Evolutionary conservation across 1,284 basidiomycete species (phyloP).

Genomic region (Puccinia triticina): DNA sequence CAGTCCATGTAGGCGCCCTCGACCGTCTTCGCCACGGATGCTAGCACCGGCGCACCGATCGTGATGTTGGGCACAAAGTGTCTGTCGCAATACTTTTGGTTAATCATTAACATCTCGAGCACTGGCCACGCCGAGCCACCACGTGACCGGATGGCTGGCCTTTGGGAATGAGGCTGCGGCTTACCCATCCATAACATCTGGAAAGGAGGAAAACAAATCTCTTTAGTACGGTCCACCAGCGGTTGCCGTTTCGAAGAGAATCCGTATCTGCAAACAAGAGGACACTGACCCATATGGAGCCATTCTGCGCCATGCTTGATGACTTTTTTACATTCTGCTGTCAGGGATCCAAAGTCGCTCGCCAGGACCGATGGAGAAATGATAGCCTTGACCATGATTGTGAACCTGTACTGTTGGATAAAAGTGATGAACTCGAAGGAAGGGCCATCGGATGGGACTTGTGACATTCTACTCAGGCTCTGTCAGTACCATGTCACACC

Average conservation of each 20-base stretch:
- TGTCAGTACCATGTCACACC: background rate
- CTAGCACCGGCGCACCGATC: slow-evolving; percentile 87
- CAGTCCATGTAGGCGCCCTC: slow-evolving; percentile 99
- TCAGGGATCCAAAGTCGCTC: slow-evolving; percentile 90
- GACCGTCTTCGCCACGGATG: slow-evolving; percentile 82
- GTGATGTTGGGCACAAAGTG: slow-evolving; percentile 99
- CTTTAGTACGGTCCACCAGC: background rate
- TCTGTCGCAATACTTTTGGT: slow-evolving; percentile 62
- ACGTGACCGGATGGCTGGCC: background rate
- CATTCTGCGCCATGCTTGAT: slow-evolving; percentile 88
- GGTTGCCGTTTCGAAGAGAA: background rate
- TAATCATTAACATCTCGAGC: slow-evolving; percentile 2
- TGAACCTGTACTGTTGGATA: background rate
- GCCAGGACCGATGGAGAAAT: slow-evolving; percentile 58
- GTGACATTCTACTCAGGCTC: background rate
- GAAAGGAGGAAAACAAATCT: background rate
- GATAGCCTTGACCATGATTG: slow-evolving; percentile 47
- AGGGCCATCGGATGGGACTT: background rate
- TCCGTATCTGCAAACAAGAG: no score
- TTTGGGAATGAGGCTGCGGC: slow-evolving; percentile 30
- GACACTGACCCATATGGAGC: slow-evolving; percentile 85
- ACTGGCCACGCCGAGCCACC: slow-evolving; percentile 47
- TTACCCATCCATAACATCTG: slow-evolving; percentile 79
- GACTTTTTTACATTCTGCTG: slow-evolving; percentile 88
- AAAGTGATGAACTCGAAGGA: no score